Percentiles rank a stretch among this genome's conserved stretches.
These are phyloP conservation scores for Histomonas meleagridis DNA, from an alignment of 208 protist species.

Conservation along the genomic window DNA sequence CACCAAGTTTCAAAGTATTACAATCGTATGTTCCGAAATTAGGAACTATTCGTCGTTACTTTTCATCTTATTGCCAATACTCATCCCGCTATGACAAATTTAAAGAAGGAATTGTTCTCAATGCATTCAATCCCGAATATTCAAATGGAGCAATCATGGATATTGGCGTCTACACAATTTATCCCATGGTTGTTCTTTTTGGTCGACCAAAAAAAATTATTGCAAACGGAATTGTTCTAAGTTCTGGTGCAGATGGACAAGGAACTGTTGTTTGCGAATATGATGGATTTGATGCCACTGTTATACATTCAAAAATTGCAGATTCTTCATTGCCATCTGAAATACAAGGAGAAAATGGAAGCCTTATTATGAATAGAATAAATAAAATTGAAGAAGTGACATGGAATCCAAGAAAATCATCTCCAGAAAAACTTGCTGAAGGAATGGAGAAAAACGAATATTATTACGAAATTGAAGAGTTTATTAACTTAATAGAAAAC, in stretches of 20 bases:
- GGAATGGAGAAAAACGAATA: neutral
- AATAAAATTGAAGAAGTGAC: neutral
- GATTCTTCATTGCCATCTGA: neutral
- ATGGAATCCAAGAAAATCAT: neutral
- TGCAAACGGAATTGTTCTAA: neutral
- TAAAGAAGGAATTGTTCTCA: neutral
- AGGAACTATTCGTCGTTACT: neutral
- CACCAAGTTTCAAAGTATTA: neutral
- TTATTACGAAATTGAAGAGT: neutral
- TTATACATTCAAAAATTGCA: neutral
- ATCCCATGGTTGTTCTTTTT: constrained; percentile 10
- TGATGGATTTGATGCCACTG: neutral
- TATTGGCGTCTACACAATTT: constrained; percentile 29
- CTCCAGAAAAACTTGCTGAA: neutral
- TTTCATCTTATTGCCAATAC: neutral
- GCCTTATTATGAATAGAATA: neutral
- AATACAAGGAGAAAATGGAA: constrained; percentile 5
- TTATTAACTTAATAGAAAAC: neutral
- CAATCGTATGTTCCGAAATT: neutral
- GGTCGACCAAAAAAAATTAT: neutral
- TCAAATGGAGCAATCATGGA: neutral
- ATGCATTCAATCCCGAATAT: neutral
- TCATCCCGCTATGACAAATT: neutral
- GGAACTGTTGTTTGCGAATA: neutral
- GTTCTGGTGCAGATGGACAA: neutral